Evolutionary conservation across 1,139 yeast genomes (phyloP).

Genomic region (Candida freyschussii): DNA sequence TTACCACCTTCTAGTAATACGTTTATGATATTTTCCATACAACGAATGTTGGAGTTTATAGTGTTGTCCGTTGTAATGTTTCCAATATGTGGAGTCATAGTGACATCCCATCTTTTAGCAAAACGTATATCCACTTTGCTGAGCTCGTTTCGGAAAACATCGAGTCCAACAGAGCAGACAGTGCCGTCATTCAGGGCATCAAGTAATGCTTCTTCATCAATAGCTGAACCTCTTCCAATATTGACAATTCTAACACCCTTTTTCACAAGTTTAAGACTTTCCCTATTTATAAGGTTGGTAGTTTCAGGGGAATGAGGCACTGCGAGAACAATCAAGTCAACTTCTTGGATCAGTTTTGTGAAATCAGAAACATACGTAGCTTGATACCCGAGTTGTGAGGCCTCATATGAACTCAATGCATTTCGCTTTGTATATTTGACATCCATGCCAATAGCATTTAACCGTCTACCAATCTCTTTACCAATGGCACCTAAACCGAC

Average conservation of each 20-base stretch:
- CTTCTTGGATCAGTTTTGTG: conserved; percentile 32
- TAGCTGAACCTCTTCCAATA: conserved; percentile 72
- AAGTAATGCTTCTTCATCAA: conserved; percentile 69
- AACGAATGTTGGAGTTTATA: conserved; percentile 18
- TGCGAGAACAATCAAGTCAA: conserved; percentile 61
- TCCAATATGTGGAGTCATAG: conserved; percentile 73
- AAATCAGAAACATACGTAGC: conserved; percentile 42
- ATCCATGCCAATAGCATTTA: conserved; percentile 59
- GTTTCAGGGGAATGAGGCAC: conserved; percentile 66
- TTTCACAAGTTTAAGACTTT: conserved; percentile 42
- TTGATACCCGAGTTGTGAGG: conserved; percentile 36
- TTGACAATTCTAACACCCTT: conserved; percentile 66
- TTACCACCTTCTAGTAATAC: conserved; percentile 21
- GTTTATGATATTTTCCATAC: conserved; percentile 21
- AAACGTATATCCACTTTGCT: conserved; percentile 45
- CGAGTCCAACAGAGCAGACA: conserved; percentile 72
- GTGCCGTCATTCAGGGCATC: conserved; percentile 64
- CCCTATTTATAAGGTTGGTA: conserved; percentile 46
- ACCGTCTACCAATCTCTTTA: conserved; percentile 52
- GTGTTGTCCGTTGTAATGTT: conserved; percentile 22
- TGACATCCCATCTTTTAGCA: conserved; percentile 59
- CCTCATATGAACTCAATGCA: conserved; percentile 37
- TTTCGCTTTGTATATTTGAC: conserved; percentile 60
- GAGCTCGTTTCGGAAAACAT: conserved; percentile 75
- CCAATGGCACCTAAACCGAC: conserved; percentile 84